Evolutionary conservation across 306 rosid species (phyloP), one percentile per base, ranked within the genome.

Genomic region (Abrus pulchellus): DNA sequence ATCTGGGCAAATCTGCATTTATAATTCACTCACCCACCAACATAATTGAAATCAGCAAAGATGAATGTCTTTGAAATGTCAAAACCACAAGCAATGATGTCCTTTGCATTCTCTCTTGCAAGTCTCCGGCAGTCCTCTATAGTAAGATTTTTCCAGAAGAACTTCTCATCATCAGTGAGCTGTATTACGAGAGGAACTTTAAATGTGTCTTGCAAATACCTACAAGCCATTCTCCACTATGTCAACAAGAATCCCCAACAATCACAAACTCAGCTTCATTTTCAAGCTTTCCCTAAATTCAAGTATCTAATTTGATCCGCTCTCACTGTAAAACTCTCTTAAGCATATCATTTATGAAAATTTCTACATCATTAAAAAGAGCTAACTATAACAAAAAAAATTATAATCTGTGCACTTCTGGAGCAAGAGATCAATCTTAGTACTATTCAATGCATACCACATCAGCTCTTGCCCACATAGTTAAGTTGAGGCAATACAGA

Each of bases 41-140:
- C 88, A 59, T 86, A 93, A 82, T 85, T 88, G 61, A 91, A 91
- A 82, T 93, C 94, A 4, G 91, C 76, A 72, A 95, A 95, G 81
- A 95, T 93, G 87, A 95, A 95, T 77, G 98, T 95, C 82, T 84
- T 89, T 1, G 94, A 78, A 68, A 95, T 48, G 73, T 93, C 99
- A 86, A 93, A 95, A 67, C 98, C 99, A 84, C 99, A 95, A 71
- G 99, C 99, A 80, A 95, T 95, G 68, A 93, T 95, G 62, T 95
- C 99, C 72, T 93, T 93, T 1, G 99, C 94, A 72, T 95, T 93
- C 86, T 95, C 97, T 45, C 97, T 83, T 0, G 98, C 98, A 47
- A 95, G 97, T 71, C 99, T 91, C 63, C 82, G 90, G 83, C 90
- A 55, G 77, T 93, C 99, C 81, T 95, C 98, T 11, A 91, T 76